Conservation (phyloP, 139 green algal genomes). For the Nannochloris sp. region DNA sequence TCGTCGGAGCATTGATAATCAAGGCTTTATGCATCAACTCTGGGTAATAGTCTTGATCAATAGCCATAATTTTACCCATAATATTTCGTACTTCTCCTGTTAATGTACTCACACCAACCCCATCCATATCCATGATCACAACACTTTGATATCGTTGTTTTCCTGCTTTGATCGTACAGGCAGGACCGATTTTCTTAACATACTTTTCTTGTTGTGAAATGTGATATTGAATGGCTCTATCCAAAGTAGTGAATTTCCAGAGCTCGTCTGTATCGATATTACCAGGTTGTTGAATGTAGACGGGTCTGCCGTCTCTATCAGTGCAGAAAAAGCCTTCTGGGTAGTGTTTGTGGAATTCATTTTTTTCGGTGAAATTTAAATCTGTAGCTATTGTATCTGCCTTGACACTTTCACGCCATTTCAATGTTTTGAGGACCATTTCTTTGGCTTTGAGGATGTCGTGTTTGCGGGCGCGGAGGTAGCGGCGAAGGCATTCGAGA, state of each 20-base stretch:
- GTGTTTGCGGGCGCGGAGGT: conserved; percentile 46
- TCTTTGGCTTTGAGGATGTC: conserved; percentile 35
- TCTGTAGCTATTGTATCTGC: conserved; percentile 55
- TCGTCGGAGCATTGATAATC: conserved; percentile 68
- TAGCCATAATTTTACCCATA: conserved; percentile 37
- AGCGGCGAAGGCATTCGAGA: conserved; percentile 39
- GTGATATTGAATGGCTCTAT: conserved; percentile 86
- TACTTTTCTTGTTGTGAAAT: conserved; percentile 87
- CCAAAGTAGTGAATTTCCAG: conserved; percentile 67
- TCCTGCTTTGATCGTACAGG: conserved; percentile 54
- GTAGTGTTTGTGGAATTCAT: neutral
- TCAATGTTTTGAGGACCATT: conserved; percentile 32
- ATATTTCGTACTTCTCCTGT: conserved; percentile 46
- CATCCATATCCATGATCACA: conserved; percentile 86
- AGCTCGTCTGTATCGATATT: conserved; percentile 67
- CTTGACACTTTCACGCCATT: conserved; percentile 31
- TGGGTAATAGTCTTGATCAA: conserved; percentile 75
- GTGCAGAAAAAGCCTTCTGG: neutral
- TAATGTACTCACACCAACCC: conserved; percentile 61
- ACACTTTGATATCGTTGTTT: conserved; percentile 76
- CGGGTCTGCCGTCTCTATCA: conserved; percentile 59
- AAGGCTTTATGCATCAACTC: conserved; percentile 73
- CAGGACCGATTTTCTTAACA: conserved; percentile 72
- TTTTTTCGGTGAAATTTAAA: conserved; percentile 62
- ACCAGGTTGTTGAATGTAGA: conserved; percentile 85